Conservation (phyloP, 2,329 filamentous ascomycete genomes). For the Pleomassaria siparia region DNA sequence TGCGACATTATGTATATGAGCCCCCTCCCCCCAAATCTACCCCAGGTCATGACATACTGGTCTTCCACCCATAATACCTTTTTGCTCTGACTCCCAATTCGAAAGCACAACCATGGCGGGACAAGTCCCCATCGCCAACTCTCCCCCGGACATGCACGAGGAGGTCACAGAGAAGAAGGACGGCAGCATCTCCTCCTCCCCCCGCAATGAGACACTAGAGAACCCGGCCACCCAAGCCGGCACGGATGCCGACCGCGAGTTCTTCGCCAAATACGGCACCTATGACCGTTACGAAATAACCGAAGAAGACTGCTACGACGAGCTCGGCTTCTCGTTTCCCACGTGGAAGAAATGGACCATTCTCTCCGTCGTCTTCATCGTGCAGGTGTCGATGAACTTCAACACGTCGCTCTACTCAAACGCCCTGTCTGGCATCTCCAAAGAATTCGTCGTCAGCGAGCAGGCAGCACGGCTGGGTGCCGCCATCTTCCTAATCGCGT, state of each 20-base stretch:
- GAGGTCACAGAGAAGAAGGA: constrained; percentile 18
- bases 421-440: constrained; percentile 53
- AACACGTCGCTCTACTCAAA: constrained; percentile 60
- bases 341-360: constrained; percentile 58
- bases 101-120: neutral
- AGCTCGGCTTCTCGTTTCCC: constrained; percentile 53
- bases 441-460: constrained; percentile 67
- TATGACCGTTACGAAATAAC: constrained; percentile 52
- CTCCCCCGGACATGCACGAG: neutral
- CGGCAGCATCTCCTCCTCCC: neutral
- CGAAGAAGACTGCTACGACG: constrained; percentile 53
- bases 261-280: constrained; percentile 37
- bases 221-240: constrained; percentile 14
- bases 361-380: constrained; percentile 54
- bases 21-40: too few species aligned
- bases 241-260: constrained; percentile 26
- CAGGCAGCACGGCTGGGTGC: constrained; percentile 73
- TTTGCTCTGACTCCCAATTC: neutral
- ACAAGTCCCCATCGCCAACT: neutral
- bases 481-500: constrained; percentile 75
- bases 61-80: neutral
- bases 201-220: constrained; percentile 4
- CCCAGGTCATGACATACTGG: too few species aligned
- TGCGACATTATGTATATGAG: too few species aligned
- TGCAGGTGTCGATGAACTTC: constrained; percentile 61